Evolutionary conservation across 768 basidiomycete species (phyloP).

Genomic region (Tricholoma sp.): DNA sequence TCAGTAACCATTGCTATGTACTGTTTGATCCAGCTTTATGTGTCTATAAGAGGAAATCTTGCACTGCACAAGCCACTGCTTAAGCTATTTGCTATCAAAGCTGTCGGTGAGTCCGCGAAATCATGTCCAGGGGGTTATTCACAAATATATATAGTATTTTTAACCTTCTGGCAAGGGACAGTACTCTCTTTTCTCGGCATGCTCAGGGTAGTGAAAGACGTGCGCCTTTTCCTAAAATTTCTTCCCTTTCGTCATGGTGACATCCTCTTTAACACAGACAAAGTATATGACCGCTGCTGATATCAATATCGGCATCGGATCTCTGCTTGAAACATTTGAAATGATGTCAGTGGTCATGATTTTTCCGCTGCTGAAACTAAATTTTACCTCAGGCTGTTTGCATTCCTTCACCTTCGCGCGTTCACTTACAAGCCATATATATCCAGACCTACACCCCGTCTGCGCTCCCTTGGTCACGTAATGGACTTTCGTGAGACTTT

Average conservation of each 20-base stretch:
- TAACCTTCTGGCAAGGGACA: slow-evolving; percentile 75
- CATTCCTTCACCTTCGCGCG: slow-evolving; percentile 64
- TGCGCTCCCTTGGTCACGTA: slow-evolving; percentile 55
- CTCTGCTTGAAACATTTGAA: slow-evolving; percentile 65
- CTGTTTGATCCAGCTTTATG: slow-evolving; percentile 66
- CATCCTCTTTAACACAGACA: slow-evolving; percentile 32
- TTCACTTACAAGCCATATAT: slow-evolving; percentile 67
- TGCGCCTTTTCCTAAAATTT: background rate
- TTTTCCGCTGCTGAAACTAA: slow-evolving; percentile 2
- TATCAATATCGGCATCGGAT: slow-evolving; percentile 66
- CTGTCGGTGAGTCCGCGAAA: slow-evolving; percentile 45
- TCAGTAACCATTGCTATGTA: slow-evolving; percentile 79
- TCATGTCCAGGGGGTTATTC: background rate
- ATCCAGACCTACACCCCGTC: slow-evolving; percentile 41
- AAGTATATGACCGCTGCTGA: slow-evolving; percentile 69
- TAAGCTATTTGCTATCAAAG: slow-evolving; percentile 69
- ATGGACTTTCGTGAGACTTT: slow-evolving; percentile 69
- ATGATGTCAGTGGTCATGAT: slow-evolving; percentile 51
- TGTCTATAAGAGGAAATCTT: slow-evolving; percentile 50
- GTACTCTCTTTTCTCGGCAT: slow-evolving; percentile 34
- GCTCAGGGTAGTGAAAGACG: slow-evolving; percentile 2
- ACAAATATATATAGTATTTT: slow-evolving; percentile 42
- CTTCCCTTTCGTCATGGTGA: background rate
- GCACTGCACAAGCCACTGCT: slow-evolving; percentile 55
- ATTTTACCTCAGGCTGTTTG: slow-evolving; percentile 44